Evolutionary conservation across 768 basidiomycete genomes (phyloP).

Genomic region (Pleurotus eryngii): DNA sequence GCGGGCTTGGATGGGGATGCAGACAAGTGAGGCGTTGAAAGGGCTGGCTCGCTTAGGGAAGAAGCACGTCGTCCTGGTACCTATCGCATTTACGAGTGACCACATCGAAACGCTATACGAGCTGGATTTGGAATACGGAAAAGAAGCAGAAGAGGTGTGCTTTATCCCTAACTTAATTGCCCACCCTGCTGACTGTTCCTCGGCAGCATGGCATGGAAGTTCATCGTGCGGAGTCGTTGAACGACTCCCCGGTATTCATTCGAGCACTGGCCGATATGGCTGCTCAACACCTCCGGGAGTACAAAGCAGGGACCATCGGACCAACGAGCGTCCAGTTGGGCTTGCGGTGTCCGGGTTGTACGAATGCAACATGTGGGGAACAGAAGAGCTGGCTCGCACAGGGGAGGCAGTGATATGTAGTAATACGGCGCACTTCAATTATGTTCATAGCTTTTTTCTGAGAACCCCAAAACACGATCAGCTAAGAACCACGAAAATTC

Average conservation of each 20-base stretch:
- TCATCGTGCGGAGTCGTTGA: conserved; percentile 85
- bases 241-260: conserved; percentile 94
- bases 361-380: conserved; percentile 79
- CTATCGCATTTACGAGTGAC: conserved; percentile 98
- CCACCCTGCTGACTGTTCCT: conserved; percentile 2
- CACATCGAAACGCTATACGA: conserved; percentile 99
- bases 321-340: conserved; percentile 76
- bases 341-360: conserved; percentile 93
- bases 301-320: conserved; percentile 48
- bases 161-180: conserved; percentile 4
- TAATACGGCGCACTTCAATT: background rate
- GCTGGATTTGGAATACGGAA: conserved; percentile 89
- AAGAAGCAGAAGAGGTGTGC: conserved; percentile 86
- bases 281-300: conserved; percentile 70
- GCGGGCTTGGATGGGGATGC: conserved; percentile 97
- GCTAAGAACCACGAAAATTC: no score
- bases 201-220: conserved; percentile 86
- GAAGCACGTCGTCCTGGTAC: conserved; percentile 80
- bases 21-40: conserved; percentile 89
- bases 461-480: conserved; percentile 4
- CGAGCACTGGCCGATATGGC: conserved; percentile 92
- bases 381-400: conserved; percentile 89
- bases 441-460: conserved; percentile 3
- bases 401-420: conserved; percentile 50
- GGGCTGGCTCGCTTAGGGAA: conserved; percentile 73